Evolutionary conservation across 805 yeast species (phyloP).

Genomic region (Wickerhamiella kazuoi): DNA sequence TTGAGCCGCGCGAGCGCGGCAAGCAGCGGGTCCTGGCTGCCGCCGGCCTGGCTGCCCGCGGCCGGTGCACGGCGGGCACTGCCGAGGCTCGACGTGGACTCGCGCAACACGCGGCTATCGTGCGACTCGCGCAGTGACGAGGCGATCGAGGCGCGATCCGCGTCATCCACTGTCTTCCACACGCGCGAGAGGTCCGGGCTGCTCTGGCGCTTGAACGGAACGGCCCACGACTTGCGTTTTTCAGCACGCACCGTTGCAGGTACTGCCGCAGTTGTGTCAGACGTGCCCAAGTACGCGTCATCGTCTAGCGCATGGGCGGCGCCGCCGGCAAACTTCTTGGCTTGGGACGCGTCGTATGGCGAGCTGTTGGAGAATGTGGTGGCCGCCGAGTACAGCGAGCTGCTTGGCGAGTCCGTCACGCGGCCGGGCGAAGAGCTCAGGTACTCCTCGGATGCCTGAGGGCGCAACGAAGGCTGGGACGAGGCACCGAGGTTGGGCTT

Average conservation of each 20-base stretch:
- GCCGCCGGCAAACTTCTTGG: too few relatives aligned
- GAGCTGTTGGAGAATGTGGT: constrained; percentile 8
- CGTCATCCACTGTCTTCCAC: constrained; percentile 10
- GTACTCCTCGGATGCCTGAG: neutral
- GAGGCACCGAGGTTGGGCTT: too few relatives aligned
- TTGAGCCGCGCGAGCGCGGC: constrained; percentile 34
- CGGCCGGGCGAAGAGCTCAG: constrained; percentile 11
- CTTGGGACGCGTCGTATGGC: neutral
- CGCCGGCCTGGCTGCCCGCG: too few relatives aligned
- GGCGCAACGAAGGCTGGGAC: too few relatives aligned
- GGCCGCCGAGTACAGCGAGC: constrained; percentile 11
- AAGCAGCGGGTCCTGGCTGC: constrained; percentile 34
- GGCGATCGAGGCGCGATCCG: neutral
- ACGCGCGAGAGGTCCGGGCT: constrained; percentile 18
- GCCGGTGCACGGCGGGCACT: too few relatives aligned
- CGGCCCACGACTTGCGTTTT: constrained; percentile 25
- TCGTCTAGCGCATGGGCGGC: too few relatives aligned
- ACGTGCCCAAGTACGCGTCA: too few relatives aligned
- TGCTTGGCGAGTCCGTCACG: constrained; percentile 9
- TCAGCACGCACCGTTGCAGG: too few relatives aligned
- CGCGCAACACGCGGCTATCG: neutral
- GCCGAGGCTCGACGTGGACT: neutral
- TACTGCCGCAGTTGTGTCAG: too few relatives aligned
- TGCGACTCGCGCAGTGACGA: neutral
- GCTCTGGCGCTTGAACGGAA: constrained; percentile 26